Evolutionary conservation across 768 basidiomycete genomes (phyloP).

Genomic region (Xanthoconium stramineum): DNA sequence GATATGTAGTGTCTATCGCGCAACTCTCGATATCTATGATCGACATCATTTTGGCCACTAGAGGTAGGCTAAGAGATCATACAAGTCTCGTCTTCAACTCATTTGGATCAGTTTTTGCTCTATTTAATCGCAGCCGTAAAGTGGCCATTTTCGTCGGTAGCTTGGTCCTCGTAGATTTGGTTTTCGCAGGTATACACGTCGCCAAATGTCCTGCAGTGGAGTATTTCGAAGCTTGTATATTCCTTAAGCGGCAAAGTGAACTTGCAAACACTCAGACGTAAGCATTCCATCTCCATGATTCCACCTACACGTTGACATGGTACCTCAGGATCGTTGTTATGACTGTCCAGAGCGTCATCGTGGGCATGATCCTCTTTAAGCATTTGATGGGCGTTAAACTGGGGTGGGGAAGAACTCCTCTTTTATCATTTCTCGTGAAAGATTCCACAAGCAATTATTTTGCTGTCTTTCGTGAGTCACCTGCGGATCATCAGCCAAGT

Average conservation of each 20-base stretch:
- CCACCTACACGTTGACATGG: background rate
- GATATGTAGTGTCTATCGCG: background rate
- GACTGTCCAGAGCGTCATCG: slow-evolving; percentile 36
- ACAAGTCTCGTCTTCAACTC: background rate
- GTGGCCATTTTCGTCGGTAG: slow-evolving; percentile 21
- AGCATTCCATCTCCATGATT: slow-evolving; percentile 14
- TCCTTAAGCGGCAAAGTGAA: slow-evolving; percentile 13
- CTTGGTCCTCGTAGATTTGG: slow-evolving; percentile 21
- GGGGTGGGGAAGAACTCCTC: slow-evolving; percentile 41
- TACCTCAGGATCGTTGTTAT: slow-evolving; percentile 16
- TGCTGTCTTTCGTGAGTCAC: slow-evolving; percentile 36
- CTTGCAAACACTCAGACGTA: background rate
- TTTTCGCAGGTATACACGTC: slow-evolving; percentile 14
- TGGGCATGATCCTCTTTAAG: slow-evolving; percentile 38
- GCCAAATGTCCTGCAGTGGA: slow-evolving; percentile 3
- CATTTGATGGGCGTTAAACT: slow-evolving; percentile 32
- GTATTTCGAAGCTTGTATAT: slow-evolving; percentile 21
- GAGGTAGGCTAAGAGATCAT: slow-evolving; percentile 18
- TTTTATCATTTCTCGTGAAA: slow-evolving; percentile 40
- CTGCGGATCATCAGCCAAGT: background rate
- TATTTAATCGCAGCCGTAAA: slow-evolving; percentile 35
- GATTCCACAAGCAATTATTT: slow-evolving; percentile 46
- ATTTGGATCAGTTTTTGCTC: slow-evolving; percentile 13
- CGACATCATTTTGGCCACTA: slow-evolving; percentile 22
- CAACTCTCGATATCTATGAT: slow-evolving; percentile 17